These are phyloP conservation scores for Zelopaecilomyces penicillatus DNA, from an alignment of 2,329 filamentous ascomycete genomes.

Conservation along the genomic window DNA sequence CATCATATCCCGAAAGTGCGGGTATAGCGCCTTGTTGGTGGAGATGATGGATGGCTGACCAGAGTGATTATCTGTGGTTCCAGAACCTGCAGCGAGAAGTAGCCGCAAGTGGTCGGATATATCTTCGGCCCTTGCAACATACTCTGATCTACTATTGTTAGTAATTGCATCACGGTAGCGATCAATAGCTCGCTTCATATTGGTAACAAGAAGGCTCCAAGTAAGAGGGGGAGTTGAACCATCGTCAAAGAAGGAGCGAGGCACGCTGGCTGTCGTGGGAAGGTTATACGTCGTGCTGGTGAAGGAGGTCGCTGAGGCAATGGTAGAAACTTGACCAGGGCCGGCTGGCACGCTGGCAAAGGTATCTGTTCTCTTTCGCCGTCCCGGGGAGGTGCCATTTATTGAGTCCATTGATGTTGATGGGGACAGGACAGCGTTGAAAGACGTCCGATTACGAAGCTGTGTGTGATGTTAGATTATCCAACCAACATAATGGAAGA, in stretches of 20 bases:
- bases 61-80: constrained; percentile 97
- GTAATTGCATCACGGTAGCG: constrained; percentile 85
- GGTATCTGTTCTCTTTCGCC: constrained; percentile 49
- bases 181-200: constrained; percentile 87
- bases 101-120: constrained; percentile 94
- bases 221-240: constrained; percentile 70
- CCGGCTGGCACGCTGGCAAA: constrained; percentile 31
- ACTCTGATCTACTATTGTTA: constrained; percentile 75
- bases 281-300: constrained; percentile 50
- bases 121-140: constrained; percentile 90
- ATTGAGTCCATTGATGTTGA: constrained; percentile 89
- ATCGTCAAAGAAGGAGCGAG: constrained; percentile 85
- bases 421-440: constrained; percentile 66
- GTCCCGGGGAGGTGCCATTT: constrained; percentile 56
- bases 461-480: constrained; percentile 19
- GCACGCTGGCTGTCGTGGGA: constrained; percentile 53
- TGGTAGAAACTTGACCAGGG: constrained; percentile 40
- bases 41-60: constrained; percentile 99
- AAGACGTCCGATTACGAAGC: constrained; percentile 58
- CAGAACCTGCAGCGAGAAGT: constrained; percentile 88
- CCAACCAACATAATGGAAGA: not conserved
- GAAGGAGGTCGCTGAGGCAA: constrained; percentile 54
- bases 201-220: constrained; percentile 83
- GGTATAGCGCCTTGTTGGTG: constrained; percentile 93
- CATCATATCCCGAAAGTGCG: constrained; percentile 99